A percentile compares a stretch with the other conserved stretches of the same genome.
Conservation (phyloP, 164 flowering plant genomes). For the Sedum album region DNA sequence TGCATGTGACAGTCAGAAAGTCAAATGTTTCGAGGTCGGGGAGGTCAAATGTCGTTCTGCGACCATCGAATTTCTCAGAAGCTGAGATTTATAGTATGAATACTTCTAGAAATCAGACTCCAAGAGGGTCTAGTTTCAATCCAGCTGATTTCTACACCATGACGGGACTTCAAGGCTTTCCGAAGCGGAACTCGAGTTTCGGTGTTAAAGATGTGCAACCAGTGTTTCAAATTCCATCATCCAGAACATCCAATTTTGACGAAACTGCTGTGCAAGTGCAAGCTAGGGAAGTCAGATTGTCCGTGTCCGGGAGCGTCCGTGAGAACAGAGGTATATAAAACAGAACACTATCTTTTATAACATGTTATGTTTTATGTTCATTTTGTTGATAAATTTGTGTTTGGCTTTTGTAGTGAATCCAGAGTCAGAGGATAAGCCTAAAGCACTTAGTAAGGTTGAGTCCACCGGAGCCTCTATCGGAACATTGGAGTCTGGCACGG, state of each 20-base stretch:
- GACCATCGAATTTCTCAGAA: constrained; percentile 64
- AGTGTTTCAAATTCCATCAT: constrained; percentile 76
- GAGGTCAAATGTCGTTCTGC: constrained; percentile 30
- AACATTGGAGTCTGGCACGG: constrained; percentile 27
- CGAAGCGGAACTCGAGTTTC: constrained; percentile 59
- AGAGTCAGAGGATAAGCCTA: constrained; percentile 36
- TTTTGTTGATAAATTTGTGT: constrained; percentile 1
- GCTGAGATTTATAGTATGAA: constrained; percentile 65
- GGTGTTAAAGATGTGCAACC: constrained; percentile 59
- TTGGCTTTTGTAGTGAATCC: constrained; percentile 12
- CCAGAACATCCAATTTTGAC: constrained; percentile 82
- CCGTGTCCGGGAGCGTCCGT: background rate
- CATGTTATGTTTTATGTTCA: background rate
- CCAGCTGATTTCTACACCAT: constrained; percentile 49
- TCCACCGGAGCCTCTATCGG: constrained; percentile 50
- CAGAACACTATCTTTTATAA: background rate
- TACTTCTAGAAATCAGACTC: constrained; percentile 49
- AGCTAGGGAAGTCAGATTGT: constrained; percentile 61
- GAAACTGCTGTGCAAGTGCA: constrained; percentile 48
- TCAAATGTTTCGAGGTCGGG: constrained; percentile 51
- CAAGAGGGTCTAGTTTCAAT: constrained; percentile 56
- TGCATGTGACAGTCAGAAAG: constrained; percentile 55
- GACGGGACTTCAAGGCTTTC: constrained; percentile 51
- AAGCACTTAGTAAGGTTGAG: constrained; percentile 49
- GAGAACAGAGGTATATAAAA: background rate